A percentile compares a stretch with the other conserved stretches of the same genome.
Conservation (phyloP, 2,329 filamentous ascomycete genomes). For the Penicillium olsonii region DNA sequence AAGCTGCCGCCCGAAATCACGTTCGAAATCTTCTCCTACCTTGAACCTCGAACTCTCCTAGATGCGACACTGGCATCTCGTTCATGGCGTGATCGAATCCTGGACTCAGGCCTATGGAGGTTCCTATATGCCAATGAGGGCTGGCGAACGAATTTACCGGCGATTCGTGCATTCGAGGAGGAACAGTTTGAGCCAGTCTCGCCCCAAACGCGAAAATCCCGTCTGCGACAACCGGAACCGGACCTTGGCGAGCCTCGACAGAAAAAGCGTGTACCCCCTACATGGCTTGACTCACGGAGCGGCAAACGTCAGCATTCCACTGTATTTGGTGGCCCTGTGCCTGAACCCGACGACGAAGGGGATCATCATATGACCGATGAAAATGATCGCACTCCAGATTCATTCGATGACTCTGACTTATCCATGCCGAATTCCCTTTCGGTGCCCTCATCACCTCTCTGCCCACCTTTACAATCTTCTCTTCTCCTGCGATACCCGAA, state of each 20-base stretch:
- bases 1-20: slow-evolving; percentile 89
- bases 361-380: slow-evolving; percentile 49
- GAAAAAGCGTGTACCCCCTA: slow-evolving; percentile 54
- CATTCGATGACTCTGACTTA: slow-evolving; percentile 17
- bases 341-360: slow-evolving; percentile 36
- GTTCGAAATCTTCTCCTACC: slow-evolving; percentile 81
- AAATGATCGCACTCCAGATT: slow-evolving; percentile 22
- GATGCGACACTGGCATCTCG: slow-evolving; percentile 76
- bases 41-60: slow-evolving; percentile 78
- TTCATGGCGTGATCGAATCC: slow-evolving; percentile 76
- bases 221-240: slow-evolving; percentile 48
- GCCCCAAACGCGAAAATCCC: slow-evolving; percentile 48
- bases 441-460: slow-evolving; percentile 13
- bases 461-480: slow-evolving; percentile 31
- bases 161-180: slow-evolving; percentile 68
- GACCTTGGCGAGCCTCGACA: slow-evolving; percentile 53
- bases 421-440: slow-evolving; percentile 10
- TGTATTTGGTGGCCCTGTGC: slow-evolving; percentile 2
- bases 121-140: slow-evolving; percentile 80
- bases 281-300: slow-evolving; percentile 45
- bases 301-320: slow-evolving; percentile 1
- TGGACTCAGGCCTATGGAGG: slow-evolving; percentile 86
- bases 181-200: slow-evolving; percentile 42
- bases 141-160: slow-evolving; percentile 71
- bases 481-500: slow-evolving; percentile 35